These are phyloP conservation scores for Eucalyptus marginata DNA, from an alignment of 345 rosid species.

Conservation along the genomic window DNA sequence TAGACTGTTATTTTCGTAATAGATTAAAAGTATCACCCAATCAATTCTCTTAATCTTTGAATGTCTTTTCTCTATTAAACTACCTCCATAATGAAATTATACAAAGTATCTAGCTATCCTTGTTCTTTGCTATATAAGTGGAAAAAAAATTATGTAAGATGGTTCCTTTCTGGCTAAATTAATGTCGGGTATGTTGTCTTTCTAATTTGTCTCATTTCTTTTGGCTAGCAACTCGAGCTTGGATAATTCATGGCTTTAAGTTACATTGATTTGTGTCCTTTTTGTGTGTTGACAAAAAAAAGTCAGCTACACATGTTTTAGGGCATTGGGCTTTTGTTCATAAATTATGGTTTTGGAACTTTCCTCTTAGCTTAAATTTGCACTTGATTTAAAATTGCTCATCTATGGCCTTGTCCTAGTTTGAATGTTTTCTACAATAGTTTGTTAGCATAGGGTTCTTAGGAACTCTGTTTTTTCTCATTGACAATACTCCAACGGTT, in stretches of 20 bases:
- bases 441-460: not conserved
- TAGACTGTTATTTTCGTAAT: no score
- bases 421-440: not conserved
- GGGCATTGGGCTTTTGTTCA: not conserved
- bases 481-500: not conserved
- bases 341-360: not conserved
- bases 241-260: not conserved
- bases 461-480: not conserved
- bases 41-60: not conserved
- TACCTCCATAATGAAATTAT: not conserved
- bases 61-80: not conserved
- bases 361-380: not conserved
- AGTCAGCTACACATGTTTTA: not conserved
- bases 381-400: not conserved
- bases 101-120: not conserved
- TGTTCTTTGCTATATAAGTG: not conserved
- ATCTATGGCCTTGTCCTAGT: not conserved
- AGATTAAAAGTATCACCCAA: not conserved
- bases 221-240: not conserved
- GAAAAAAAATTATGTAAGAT: not conserved
- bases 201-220: not conserved
- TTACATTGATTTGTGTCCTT: not conserved
- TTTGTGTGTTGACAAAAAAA: not conserved
- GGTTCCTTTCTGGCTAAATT: not conserved
- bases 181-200: not conserved